phyloP scores from a whole-genome alignment of 768 basidiomycete genomes.

The Tubosaeta sp. region DNA sequence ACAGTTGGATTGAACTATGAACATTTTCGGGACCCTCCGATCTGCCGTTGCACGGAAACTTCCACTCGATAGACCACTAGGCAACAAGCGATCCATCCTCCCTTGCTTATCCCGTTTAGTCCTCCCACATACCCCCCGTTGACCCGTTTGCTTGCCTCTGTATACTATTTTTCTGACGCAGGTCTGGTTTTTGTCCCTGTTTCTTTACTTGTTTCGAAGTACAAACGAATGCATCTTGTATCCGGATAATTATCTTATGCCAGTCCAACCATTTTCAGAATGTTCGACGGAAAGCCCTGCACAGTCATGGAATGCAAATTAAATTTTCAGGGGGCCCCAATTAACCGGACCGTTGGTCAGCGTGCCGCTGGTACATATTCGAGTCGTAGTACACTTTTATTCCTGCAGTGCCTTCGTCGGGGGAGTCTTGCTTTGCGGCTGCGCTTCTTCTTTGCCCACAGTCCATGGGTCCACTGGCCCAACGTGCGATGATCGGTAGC shows the following conservation, averaged over 20 bases:
- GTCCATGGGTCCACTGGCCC: background rate
- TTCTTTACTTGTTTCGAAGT: constrained; percentile 11
- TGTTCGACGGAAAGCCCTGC: no score
- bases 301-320: no score
- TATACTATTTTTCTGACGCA: constrained; percentile 23
- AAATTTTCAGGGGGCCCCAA: no score
- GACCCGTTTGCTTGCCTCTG: constrained; percentile 23
- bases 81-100: constrained; percentile 24
- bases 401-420: no score
- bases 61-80: constrained; percentile 25
- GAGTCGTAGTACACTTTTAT: no score
- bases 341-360: no score
- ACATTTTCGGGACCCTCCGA: constrained; percentile 13
- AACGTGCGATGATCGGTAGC: constrained; percentile 39
- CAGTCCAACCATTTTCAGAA: background rate
- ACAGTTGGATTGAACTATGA: constrained; percentile 33
- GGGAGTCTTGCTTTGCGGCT: no score
- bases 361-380: no score
- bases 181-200: constrained; percentile 6
- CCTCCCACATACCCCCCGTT: constrained; percentile 25
- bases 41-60: constrained; percentile 20
- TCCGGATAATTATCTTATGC: constrained; percentile 10
- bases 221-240: constrained; percentile 18
- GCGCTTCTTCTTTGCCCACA: no score
- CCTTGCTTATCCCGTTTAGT: constrained; percentile 10